phyloP scores from a whole-genome alignment of 1,284 basidiomycete genomes.

The Ganoderma resinaceum region DNA sequence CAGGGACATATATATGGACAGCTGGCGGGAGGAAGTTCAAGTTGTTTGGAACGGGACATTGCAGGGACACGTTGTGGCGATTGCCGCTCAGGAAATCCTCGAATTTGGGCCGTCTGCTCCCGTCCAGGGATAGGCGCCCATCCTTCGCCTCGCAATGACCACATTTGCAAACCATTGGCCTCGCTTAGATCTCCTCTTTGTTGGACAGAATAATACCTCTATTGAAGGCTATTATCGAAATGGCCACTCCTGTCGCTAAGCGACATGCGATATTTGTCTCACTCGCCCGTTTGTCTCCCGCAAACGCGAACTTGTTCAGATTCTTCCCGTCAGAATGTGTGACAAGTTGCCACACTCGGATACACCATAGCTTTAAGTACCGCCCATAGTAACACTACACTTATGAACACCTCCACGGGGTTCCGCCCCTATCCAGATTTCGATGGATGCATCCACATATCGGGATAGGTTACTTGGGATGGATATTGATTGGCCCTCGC shows the following conservation, averaged over 20 bases:
- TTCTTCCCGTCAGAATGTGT: background rate
- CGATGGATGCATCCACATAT: background rate
- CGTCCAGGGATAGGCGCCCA: background rate
- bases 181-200: background rate
- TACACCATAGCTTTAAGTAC: background rate
- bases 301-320: background rate
- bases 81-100: slow-evolving; percentile 30
- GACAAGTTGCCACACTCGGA: background rate
- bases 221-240: background rate
- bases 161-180: background rate
- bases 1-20: slow-evolving; percentile 27
- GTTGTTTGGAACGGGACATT: slow-evolving; percentile 26
- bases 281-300: background rate
- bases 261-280: background rate
- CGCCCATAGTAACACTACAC: too few species aligned
- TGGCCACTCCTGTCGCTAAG: background rate
- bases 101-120: slow-evolving; percentile 9
- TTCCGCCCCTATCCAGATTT: background rate
- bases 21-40: slow-evolving; percentile 17
- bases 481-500: background rate
- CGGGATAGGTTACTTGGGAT: too few species aligned
- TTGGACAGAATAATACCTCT: background rate
- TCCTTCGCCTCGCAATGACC: background rate
- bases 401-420: too few species aligned
- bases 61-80: slow-evolving; percentile 34